A percentile compares a stretch with the other conserved stretches of the same genome.
Conservation (phyloP, 2,329 filamentous ascomycete genomes). For the Verticillium dahliae region DNA sequence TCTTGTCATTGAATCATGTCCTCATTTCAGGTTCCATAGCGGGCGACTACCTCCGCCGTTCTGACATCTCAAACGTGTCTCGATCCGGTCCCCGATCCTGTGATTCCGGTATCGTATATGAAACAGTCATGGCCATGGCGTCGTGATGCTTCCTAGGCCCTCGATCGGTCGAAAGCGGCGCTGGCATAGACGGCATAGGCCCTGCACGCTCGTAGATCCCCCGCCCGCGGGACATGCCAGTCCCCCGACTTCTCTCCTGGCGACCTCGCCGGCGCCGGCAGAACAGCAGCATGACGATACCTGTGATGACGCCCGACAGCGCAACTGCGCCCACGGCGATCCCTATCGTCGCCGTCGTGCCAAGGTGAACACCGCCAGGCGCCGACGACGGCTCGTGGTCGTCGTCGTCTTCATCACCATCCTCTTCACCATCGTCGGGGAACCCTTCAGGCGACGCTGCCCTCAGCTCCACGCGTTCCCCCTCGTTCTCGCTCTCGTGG, state of each 20-base stretch:
- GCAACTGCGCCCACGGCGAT: constrained; percentile 3
- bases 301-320: constrained; percentile 2
- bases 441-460: background rate
- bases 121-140: background rate
- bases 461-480: background rate
- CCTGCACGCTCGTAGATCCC: background rate
- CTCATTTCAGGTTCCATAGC: background rate
- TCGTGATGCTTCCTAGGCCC: background rate
- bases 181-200: background rate
- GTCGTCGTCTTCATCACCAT: background rate
- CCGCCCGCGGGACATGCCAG: background rate
- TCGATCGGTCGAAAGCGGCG: background rate
- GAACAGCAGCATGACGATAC: constrained; percentile 1
- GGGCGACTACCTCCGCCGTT: background rate
- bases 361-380: background rate
- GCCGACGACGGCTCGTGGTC: background rate
- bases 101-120: background rate
- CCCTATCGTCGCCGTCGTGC: background rate
- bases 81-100: background rate
- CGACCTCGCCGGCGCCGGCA: constrained; percentile 1
- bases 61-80: background rate
- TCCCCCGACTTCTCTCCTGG: background rate
- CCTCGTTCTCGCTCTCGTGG: background rate
- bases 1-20: background rate
- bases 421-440: background rate